Evolutionary conservation across 2,329 filamentous ascomycete genomes (phyloP), one percentile per base, ranked within the genome.

Genomic region (Fusarium tricinctum): DNA sequence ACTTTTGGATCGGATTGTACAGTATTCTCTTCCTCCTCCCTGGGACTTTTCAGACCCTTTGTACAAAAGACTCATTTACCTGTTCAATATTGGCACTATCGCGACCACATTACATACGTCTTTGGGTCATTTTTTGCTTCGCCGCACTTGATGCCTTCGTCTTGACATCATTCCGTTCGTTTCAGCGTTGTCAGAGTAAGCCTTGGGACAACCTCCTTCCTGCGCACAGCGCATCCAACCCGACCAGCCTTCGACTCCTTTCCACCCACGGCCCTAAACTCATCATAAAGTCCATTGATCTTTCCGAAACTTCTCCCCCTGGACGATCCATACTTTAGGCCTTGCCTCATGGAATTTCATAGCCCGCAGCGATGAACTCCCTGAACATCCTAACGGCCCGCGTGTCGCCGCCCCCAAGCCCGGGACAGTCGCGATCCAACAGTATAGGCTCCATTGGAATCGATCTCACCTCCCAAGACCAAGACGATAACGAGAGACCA

Each of bases 301-400:
- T 35, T 19, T 53, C 35, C 50, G 13, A 54, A 32, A 15, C 32
- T 35, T 30, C 33, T 26, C 30, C 57, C 30, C 56, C 28, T 64
- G 17, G 23, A 46, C 48, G 51, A 46, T 35, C 38, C 46, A 44
- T 38, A 56, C 61, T 20, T 63, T 69, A 68, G 28, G 28, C 28
- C 10, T 30, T 30, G 13, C 72, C 76, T 82, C 81, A 88, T 89
- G 88, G 88, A 85, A 84, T 81, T 79, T 79, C 79, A 75, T 78
- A 79, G 74, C 73, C 77, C 74, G 80, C 81, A 84, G 92, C 86
- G 82, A 97, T 97, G 95, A 97, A 97, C 89, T 97, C 94, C 76
- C 86, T 97, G 84, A 97, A 96, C 83, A 93, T 97, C 80, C 89
- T 97, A 79, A 96, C 93, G 76, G 89, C 92, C 79, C 91, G 92